Evolutionary conservation across 768 basidiomycete species (phyloP).

Genomic region (Tephrocybe sp.): DNA sequence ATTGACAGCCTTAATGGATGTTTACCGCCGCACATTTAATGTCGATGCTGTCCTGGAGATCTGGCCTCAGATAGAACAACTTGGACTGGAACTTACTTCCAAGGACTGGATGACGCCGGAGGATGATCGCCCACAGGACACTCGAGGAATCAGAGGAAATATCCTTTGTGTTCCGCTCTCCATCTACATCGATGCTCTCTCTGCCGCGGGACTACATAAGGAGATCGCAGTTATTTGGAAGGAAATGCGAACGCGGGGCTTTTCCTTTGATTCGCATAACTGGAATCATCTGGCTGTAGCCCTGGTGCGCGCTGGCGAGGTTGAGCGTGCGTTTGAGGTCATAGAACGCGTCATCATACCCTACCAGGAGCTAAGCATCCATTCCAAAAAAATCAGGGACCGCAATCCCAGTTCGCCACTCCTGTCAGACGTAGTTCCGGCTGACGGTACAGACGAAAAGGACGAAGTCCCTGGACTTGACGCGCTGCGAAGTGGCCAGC

Average conservation of each 20-base stretch:
- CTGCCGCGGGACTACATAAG: slow-evolving; percentile 57
- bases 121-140: slow-evolving; percentile 13
- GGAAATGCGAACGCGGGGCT: slow-evolving; percentile 58
- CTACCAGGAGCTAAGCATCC: slow-evolving; percentile 36
- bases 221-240: slow-evolving; percentile 70
- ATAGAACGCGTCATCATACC: slow-evolving; percentile 77
- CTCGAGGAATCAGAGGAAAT: slow-evolving; percentile 36
- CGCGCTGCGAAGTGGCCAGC: slow-evolving; percentile 28
- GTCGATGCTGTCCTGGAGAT: slow-evolving; percentile 53
- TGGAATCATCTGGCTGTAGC: slow-evolving; percentile 86
- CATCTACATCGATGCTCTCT: slow-evolving; percentile 77
- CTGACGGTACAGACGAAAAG: not conserved
- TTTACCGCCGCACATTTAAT: slow-evolving; percentile 62
- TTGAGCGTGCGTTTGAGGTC: slow-evolving; percentile 82
- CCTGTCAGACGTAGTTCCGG: slow-evolving; percentile 31
- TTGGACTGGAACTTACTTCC: slow-evolving; percentile 47
- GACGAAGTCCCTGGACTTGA: slow-evolving; percentile 26
- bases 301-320: slow-evolving; percentile 76
- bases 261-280: slow-evolving; percentile 84
- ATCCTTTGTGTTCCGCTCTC: slow-evolving; percentile 78
- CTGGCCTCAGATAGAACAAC: slow-evolving; percentile 68
- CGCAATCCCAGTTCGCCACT: slow-evolving; percentile 39
- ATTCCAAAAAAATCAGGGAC: slow-evolving; percentile 25
- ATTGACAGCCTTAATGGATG: slow-evolving; percentile 68
- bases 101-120: slow-evolving; percentile 30